phyloP scores from a whole-genome alignment of 257 asterid species.

The Lycium barbarum region DNA sequence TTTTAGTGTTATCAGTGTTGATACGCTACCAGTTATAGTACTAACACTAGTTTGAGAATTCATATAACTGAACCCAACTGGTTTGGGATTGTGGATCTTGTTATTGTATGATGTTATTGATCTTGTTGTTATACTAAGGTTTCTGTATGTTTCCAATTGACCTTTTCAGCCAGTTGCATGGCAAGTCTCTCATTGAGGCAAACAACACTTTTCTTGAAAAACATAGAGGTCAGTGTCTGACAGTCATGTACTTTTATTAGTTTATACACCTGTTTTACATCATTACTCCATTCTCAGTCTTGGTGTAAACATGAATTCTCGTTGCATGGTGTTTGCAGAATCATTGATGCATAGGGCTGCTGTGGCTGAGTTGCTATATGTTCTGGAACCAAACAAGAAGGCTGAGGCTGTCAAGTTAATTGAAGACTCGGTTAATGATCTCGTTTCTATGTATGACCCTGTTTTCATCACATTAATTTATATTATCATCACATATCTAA shows the following conservation, averaged over 20 bases:
- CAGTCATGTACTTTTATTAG: not conserved
- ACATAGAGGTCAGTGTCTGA: constrained; percentile 61
- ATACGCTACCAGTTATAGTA: not conserved
- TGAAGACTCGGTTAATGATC: constrained; percentile 68
- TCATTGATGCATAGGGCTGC: constrained; percentile 88
- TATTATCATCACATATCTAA: constrained; percentile 1
- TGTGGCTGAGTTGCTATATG: constrained; percentile 83
- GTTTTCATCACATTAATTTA: constrained; percentile 24
- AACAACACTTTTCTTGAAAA: constrained; percentile 74
- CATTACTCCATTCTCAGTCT: not conserved
- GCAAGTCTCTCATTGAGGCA: constrained; percentile 78
- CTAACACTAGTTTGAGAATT: not conserved
- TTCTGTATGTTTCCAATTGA: constrained; percentile 29
- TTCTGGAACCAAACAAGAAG: constrained; percentile 82
- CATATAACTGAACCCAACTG: not conserved
- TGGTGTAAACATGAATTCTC: not conserved
- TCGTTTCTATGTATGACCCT: constrained; percentile 58
- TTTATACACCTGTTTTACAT: not conserved
- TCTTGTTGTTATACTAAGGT: constrained; percentile 25
- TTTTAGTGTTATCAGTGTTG: not conserved
- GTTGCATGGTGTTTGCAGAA: constrained; percentile 54
- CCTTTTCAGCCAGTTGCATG: constrained; percentile 74
- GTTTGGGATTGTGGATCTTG: not conserved
- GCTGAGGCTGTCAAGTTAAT: constrained; percentile 74
- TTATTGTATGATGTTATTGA: constrained; percentile 17